phyloP scores from a whole-genome alignment of 2,329 filamentous ascomycete genomes.

The Aspergillus flavus region DNA sequence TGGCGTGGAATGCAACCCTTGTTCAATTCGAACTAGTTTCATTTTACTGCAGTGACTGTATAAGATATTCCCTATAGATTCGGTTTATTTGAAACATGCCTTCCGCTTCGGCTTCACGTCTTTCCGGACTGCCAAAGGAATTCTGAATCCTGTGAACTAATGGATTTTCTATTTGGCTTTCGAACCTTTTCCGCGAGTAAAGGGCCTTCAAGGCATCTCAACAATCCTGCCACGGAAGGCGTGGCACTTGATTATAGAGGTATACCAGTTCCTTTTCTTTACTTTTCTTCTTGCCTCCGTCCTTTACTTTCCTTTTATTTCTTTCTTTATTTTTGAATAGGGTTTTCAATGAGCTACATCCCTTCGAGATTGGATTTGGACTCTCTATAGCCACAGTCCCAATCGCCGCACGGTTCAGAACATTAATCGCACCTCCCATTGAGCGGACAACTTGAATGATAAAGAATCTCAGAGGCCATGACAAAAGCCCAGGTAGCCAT shows the following conservation, averaged over 20 bases:
- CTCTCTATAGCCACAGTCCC: neutral
- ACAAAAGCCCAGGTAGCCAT: neutral
- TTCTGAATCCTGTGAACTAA: neutral
- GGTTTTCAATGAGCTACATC: neutral
- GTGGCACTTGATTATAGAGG: neutral
- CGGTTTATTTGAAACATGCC: neutral
- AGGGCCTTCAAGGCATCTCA: neutral
- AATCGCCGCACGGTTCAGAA: neutral
- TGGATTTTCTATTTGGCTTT: neutral
- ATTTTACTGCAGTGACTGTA: too few species aligned
- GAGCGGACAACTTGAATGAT: neutral
- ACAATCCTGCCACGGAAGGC: neutral
- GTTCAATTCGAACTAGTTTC: neutral
- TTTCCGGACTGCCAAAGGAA: fast-evolving
- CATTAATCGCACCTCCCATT: neutral
- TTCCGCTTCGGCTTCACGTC: neutral
- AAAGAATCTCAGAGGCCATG: neutral
- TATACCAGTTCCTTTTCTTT: neutral
- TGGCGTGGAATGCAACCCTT: neutral
- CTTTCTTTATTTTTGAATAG: too few species aligned
- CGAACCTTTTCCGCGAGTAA: neutral
- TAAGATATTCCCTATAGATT: neutral
- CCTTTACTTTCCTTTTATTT: neutral
- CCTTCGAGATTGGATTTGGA: neutral
- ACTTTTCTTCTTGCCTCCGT: too few species aligned